Percentiles rank a stretch among this genome's conserved stretches.
These are phyloP conservation scores for Colletotrichum truncatum DNA, from an alignment of 2,329 filamentous ascomycete species.

Conservation along the genomic window DNA sequence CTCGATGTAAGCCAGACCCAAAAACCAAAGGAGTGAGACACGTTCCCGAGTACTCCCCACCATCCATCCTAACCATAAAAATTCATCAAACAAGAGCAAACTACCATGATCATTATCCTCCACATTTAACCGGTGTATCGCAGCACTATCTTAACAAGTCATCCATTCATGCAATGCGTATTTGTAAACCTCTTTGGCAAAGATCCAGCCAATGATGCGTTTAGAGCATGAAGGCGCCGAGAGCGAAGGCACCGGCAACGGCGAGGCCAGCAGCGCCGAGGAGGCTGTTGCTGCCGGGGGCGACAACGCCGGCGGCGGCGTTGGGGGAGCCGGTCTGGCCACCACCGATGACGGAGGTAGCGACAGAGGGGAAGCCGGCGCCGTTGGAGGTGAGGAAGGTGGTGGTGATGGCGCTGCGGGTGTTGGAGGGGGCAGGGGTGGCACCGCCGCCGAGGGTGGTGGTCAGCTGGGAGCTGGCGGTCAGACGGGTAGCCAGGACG, in stretches of 20 bases:
- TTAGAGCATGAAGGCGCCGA: slow-evolving; percentile 30
- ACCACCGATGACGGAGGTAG: slow-evolving; percentile 27
- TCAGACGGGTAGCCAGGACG: slow-evolving; percentile 43
- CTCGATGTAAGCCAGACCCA: neutral
- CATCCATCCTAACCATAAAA: slow-evolving; percentile 9
- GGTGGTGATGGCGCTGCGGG: slow-evolving; percentile 23
- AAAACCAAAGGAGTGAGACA: slow-evolving; percentile 26
- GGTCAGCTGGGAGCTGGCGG: slow-evolving; percentile 43
- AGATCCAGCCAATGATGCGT: neutral
- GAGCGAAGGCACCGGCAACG: slow-evolving; percentile 26
- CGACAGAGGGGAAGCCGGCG: slow-evolving; percentile 24
- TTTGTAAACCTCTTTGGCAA: neutral
- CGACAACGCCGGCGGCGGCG: slow-evolving; percentile 13
- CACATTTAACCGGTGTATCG: slow-evolving; percentile 11
- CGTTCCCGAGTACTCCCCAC: slow-evolving; percentile 16
- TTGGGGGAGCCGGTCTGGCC: slow-evolving; percentile 19
- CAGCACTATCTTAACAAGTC: neutral
- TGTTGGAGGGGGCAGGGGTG: neutral
- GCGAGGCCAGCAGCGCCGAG: slow-evolving; percentile 21
- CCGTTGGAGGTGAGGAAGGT: slow-evolving; percentile 28
- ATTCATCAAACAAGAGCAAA: slow-evolving; percentile 22
- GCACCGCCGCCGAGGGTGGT: slow-evolving; percentile 41
- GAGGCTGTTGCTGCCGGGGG: slow-evolving; percentile 17
- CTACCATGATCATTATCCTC: slow-evolving; percentile 27
- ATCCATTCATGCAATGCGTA: slow-evolving; percentile 4